Percentiles rank a stretch among this genome's conserved stretches.
phyloP scores from a whole-genome alignment of 1,284 basidiomycete species.

The Golubevia pallescens region DNA sequence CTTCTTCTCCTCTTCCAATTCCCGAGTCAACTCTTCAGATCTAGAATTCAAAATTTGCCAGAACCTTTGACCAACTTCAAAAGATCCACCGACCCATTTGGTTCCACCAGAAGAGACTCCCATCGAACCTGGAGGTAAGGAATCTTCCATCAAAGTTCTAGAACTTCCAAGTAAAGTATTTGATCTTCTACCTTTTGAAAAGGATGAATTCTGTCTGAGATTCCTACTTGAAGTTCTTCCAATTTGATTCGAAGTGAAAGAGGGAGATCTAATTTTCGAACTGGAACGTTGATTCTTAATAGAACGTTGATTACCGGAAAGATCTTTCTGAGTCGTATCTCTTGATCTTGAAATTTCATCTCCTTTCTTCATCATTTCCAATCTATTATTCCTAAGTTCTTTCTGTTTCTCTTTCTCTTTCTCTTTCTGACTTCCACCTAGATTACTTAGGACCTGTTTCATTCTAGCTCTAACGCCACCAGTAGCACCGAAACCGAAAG shows the following conservation, averaged over 20 bases:
- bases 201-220: background rate
- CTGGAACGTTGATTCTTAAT: too few species aligned
- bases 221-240: background rate
- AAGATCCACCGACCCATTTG: constrained; percentile 54
- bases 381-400: background rate
- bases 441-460: background rate
- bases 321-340: too few species aligned
- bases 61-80: constrained; percentile 47
- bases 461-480: constrained; percentile 18
- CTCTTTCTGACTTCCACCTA: background rate
- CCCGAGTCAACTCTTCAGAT: constrained; percentile 10
- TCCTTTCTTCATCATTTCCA: background rate
- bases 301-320: too few species aligned
- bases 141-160: background rate
- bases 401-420: background rate
- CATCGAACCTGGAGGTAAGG: constrained; percentile 25
- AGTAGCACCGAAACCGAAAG: constrained; percentile 25
- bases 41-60: constrained; percentile 36
- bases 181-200: background rate
- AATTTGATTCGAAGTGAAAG: too few species aligned
- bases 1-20: background rate
- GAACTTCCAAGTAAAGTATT: background rate
- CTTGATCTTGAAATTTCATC: too few species aligned
- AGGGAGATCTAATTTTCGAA: background rate
- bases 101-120: constrained; percentile 55